A percentile compares a stretch with the other conserved stretches of the same genome.
phyloP scores from a whole-genome alignment of 495 filamentous ascomycete species.

The Neurospora sublineolata region DNA sequence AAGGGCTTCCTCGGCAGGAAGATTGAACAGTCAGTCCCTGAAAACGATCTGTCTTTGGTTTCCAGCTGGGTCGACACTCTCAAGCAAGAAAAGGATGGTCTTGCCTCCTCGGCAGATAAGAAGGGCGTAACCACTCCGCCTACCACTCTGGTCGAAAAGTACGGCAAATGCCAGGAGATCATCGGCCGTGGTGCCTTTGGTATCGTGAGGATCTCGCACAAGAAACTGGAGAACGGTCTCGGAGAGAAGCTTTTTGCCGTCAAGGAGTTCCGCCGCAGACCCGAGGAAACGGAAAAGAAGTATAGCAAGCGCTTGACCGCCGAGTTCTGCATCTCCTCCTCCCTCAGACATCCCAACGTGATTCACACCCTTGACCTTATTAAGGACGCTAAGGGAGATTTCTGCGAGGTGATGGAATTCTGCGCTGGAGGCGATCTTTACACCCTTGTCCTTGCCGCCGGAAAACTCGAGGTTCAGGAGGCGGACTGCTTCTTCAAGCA shows the following conservation, averaged over 20 bases:
- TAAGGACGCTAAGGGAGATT: slow-evolving; percentile 93
- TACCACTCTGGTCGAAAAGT: slow-evolving; percentile 86
- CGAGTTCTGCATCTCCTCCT: slow-evolving; percentile 98
- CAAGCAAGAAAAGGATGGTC: slow-evolving; percentile 70
- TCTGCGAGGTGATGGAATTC: slow-evolving; percentile 99
- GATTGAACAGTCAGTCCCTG: slow-evolving; percentile 52
- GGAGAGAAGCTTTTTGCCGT: slow-evolving; percentile 91
- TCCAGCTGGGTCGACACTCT: slow-evolving; percentile 94
- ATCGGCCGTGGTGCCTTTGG: slow-evolving; percentile 97
- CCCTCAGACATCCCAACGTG: slow-evolving; percentile 91
- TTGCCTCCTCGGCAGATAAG: slow-evolving; percentile 46
- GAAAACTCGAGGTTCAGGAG: slow-evolving; percentile 84
- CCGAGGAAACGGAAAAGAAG: slow-evolving; percentile 87
- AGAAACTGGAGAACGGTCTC: slow-evolving; percentile 71
- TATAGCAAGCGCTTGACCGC: slow-evolving; percentile 98
- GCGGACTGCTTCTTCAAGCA: slow-evolving; percentile 99
- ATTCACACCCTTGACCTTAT: slow-evolving; percentile 95
- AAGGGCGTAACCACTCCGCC: slow-evolving; percentile 66
- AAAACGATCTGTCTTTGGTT: slow-evolving; percentile 84
- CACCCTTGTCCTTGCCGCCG: slow-evolving; percentile 81
- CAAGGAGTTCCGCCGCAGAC: slow-evolving; percentile 92
- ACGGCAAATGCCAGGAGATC: slow-evolving; percentile 97
- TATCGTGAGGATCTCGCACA: slow-evolving; percentile 97
- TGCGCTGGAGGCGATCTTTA: slow-evolving; percentile 96
- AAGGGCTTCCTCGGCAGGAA: slow-evolving; percentile 72